Evolutionary conservation across 1,284 basidiomycete genomes (phyloP).

Genomic region (Exobasidium cylindrosporum): DNA sequence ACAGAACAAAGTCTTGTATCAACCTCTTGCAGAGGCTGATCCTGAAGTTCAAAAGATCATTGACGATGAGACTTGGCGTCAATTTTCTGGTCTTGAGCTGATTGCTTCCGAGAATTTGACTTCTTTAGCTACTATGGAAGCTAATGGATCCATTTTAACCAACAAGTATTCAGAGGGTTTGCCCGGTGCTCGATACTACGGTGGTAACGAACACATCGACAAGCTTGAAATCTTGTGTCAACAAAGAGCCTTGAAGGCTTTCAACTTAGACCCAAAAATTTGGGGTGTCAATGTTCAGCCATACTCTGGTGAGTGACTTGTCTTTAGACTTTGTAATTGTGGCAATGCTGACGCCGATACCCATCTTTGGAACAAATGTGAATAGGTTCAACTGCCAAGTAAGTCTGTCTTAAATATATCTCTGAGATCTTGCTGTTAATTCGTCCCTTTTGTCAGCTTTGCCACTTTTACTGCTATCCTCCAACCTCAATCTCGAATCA

Average conservation of each 20-base stretch:
- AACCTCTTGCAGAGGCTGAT: constrained; percentile 81
- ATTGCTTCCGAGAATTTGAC: constrained; percentile 76
- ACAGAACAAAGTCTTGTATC: constrained; percentile 88
- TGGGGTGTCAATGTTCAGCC: constrained; percentile 99
- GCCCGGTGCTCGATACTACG: constrained; percentile 90
- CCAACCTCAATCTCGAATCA: constrained; percentile 95
- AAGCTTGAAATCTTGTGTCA: constrained; percentile 92
- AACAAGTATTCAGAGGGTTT: constrained; percentile 80
- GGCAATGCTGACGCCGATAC: too few relatives aligned
- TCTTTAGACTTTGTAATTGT: too few relatives aligned
- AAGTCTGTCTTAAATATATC: constrained; percentile 39
- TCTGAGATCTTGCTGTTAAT: too few relatives aligned
- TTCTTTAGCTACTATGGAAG: constrained; percentile 70
- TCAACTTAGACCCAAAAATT: constrained; percentile 81
- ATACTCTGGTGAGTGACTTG: too few relatives aligned
- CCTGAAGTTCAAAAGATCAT: constrained; percentile 95
- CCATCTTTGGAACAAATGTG: too few relatives aligned
- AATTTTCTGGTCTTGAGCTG: constrained; percentile 94
- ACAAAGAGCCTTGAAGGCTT: constrained; percentile 91
- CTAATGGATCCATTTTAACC: constrained; percentile 96
- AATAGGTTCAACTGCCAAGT: constrained; percentile 79
- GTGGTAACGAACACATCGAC: constrained; percentile 83
- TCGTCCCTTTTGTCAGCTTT: constrained; percentile 69
- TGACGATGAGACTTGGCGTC: constrained; percentile 95
- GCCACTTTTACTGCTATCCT: constrained; percentile 94